A percentile compares a stretch with the other conserved stretches of the same genome.
These are phyloP conservation scores for Quercus variabilis DNA, from an alignment of 306 rosid species.

Conservation along the genomic window DNA sequence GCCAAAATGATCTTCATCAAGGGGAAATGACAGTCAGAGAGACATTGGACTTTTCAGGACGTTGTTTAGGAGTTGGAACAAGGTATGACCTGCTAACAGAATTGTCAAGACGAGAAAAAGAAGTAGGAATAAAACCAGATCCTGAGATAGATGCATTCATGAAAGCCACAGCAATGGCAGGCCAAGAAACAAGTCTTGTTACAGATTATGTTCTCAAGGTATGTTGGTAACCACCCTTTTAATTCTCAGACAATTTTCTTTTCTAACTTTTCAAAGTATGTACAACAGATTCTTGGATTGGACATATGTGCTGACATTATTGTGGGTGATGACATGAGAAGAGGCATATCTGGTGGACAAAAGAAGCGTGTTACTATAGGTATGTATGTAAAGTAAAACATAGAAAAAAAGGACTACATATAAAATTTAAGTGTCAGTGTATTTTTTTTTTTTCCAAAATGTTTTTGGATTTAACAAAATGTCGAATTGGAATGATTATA, in stretches of 20 bases:
- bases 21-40: slow-evolving; percentile 89
- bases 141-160: slow-evolving; percentile 77
- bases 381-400: slow-evolving; percentile 23
- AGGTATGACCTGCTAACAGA: slow-evolving; percentile 57
- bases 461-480: neutral
- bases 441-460: neutral
- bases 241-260: neutral
- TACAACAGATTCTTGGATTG: slow-evolving; percentile 74
- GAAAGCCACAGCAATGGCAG: slow-evolving; percentile 72
- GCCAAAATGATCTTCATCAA: slow-evolving; percentile 85
- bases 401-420: neutral
- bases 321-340: slow-evolving; percentile 94
- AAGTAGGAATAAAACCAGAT: slow-evolving; percentile 60
- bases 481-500: neutral
- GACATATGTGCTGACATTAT: slow-evolving; percentile 75
- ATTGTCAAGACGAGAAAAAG: slow-evolving; percentile 57
- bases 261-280: slow-evolving; percentile 23
- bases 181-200: slow-evolving; percentile 60
- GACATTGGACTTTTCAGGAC: slow-evolving; percentile 71
- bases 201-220: slow-evolving; percentile 90
- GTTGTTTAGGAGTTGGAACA: slow-evolving; percentile 72
- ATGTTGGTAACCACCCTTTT: slow-evolving; percentile 10
- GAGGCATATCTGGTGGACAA: slow-evolving; percentile 93
- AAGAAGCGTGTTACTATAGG: slow-evolving; percentile 87
- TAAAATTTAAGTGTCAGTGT: neutral